These are phyloP conservation scores for Pulveroboletus sp. DNA, from an alignment of 768 basidiomycete species.

Conservation along the genomic window DNA sequence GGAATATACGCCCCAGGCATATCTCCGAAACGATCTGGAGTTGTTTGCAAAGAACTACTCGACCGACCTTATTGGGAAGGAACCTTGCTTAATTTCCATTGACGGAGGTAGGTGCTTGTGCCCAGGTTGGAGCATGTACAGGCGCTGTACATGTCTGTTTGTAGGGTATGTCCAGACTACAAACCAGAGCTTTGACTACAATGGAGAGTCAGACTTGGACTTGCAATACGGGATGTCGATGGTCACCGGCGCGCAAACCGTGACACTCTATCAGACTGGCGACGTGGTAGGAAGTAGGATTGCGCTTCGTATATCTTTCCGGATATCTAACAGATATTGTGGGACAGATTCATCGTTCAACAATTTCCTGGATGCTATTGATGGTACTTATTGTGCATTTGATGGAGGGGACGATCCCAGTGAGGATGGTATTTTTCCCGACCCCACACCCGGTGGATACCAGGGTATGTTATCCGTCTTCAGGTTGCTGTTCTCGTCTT, in stretches of 20 bases:
- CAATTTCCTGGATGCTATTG: slow-evolving; percentile 38
- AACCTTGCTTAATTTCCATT: slow-evolving; percentile 30
- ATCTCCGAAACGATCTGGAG: slow-evolving; percentile 27
- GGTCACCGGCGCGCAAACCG: slow-evolving; percentile 22
- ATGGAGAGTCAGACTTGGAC: slow-evolving; percentile 32
- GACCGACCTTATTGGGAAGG: slow-evolving; percentile 17
- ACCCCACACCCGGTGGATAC: slow-evolving; percentile 13
- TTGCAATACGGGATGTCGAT: slow-evolving; percentile 30
- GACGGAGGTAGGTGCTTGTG: slow-evolving; percentile 29
- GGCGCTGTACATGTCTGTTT: not conserved
- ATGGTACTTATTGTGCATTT: slow-evolving; percentile 35
- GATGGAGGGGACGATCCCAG: slow-evolving; percentile 34
- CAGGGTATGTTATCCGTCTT: slow-evolving; percentile 8
- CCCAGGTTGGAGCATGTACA: not conserved
- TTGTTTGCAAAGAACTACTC: slow-evolving; percentile 29
- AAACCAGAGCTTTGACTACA: slow-evolving; percentile 13
- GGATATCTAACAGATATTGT: too few relatives aligned
- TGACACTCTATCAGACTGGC: slow-evolving; percentile 34
- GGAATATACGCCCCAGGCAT: slow-evolving; percentile 35
- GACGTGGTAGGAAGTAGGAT: slow-evolving; percentile 21
- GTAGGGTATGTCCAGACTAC: slow-evolving; percentile 27
- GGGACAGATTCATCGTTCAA: slow-evolving; percentile 32
- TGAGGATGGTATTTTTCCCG: slow-evolving; percentile 27
- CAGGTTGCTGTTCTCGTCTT: not conserved
- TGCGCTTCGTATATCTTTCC: too few relatives aligned